Evolutionary conservation across 768 basidiomycete species (phyloP).

Genomic region (Lentinula boryana): DNA sequence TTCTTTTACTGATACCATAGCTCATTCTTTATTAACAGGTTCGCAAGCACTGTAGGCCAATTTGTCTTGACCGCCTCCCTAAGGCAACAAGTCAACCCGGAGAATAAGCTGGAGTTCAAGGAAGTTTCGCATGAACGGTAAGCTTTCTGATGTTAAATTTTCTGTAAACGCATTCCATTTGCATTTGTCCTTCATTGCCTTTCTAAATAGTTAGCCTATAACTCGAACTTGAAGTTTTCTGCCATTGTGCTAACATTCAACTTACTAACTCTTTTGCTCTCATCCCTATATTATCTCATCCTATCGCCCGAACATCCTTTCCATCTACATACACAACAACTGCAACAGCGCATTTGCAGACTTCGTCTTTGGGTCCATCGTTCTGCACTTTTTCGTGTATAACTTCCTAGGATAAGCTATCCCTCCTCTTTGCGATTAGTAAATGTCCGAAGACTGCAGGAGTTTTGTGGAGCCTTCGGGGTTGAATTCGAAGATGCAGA

Average conservation of each 20-base stretch:
- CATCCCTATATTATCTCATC: not conserved
- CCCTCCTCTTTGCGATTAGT: not conserved
- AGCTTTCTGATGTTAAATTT: constrained; percentile 17
- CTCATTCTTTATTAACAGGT: constrained; percentile 39
- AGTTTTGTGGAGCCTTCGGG: no score
- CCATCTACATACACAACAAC: not conserved
- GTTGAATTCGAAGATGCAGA: no score
- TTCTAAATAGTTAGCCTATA: no score
- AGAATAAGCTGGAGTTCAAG: constrained; percentile 78
- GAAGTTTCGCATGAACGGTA: constrained; percentile 92
- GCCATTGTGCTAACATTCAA: not conserved
- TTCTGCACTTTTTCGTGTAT: constrained; percentile 97
- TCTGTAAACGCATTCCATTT: not conserved
- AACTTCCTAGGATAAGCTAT: constrained; percentile 82
- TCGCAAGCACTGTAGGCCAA: constrained; percentile 90
- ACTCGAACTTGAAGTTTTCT: no score
- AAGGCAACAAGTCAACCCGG: constrained; percentile 87
- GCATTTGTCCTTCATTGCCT: no score
- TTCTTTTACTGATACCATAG: not conserved
- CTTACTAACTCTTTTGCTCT: not conserved
- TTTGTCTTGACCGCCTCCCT: constrained; percentile 93
- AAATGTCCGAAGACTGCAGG: no score
- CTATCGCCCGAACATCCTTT: not conserved
- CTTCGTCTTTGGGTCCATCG: constrained; percentile 90
- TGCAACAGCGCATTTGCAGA: constrained; percentile 87